Base-by-base conservation (phyloP, 371 early-diverging fungal species). In the Batkoa obscura region DNA sequence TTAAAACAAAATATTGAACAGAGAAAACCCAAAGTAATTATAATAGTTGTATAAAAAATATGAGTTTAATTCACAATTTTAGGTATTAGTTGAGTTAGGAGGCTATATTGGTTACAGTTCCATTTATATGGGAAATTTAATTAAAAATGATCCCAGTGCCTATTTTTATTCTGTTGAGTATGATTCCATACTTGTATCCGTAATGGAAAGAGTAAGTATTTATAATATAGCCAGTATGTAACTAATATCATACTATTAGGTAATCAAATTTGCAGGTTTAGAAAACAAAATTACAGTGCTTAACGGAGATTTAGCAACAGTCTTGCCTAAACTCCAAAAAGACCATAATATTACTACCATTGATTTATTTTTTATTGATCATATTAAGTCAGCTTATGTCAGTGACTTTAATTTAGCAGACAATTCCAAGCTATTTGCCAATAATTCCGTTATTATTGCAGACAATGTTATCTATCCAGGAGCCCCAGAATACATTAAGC, bases 391-490 rank as follows among this genome's bases (percentile, higher is more conserved):
- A n/a, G n/a, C 32, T 13, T 64, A 64, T 45, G 43, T 64, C 12
- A 30, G 43, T 30, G 65, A 64, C 41, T 60, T 61, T 37, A 35
- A 54, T 10, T 35, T 64, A 36, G 56, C 58, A 43, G 62, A 64
- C 34, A 46, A 37, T 13, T 5, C 41, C 13, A 43, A 42, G 4
- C 55, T 59, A 10, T 9, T 51, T 37, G 13, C 54, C 4, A 36
- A 53, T 49, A 59, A 53, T n/a, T 39, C 64, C 4, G 58, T 64
- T 38, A 43, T 64, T 9, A 42, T 59, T 47, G 65, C 62, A 15
- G 65, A 64, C 47, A 64, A 64, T 46, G 46, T 64, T 32, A 50
- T 64, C 54, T 5, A 10, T 12, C 65, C 65, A 3, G 62, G 65
- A 6, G 65, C 62, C n/a, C 65, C 65, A 9, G 65, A 59, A 33